Percentiles rank a stretch among this genome's conserved stretches.
These are phyloP conservation scores for Xylaria palmicola DNA, from an alignment of 495 filamentous ascomycete species.

Conservation along the genomic window DNA sequence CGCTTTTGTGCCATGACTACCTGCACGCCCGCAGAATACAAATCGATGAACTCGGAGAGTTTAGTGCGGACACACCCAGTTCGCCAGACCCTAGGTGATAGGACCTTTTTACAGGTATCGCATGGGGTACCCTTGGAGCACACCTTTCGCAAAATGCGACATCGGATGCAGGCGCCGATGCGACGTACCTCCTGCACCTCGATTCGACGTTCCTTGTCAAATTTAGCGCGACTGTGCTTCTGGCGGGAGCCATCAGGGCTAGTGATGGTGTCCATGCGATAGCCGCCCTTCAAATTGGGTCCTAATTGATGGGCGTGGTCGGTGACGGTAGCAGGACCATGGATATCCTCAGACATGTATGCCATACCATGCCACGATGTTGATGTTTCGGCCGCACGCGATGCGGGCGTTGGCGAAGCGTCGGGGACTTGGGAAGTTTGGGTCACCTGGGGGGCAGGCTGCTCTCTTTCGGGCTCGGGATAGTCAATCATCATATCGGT, in stretches of 20 bases:
- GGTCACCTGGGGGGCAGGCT: background rate
- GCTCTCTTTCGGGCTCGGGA: constrained; percentile 19
- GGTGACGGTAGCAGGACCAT: constrained; percentile 27
- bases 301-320: constrained; percentile 23
- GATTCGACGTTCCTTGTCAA: constrained; percentile 64
- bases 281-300: constrained; percentile 36
- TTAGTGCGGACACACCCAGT: constrained; percentile 74
- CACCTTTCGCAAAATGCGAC: constrained; percentile 82
- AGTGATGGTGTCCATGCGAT: constrained; percentile 40
- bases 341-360: constrained; percentile 38
- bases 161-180: constrained; percentile 80
- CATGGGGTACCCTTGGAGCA: constrained; percentile 82
- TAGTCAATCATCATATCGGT: constrained; percentile 29
- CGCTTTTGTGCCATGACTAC: constrained; percentile 65
- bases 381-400: background rate
- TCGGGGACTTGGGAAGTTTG: background rate
- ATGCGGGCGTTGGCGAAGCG: constrained; percentile 2
- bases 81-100: constrained; percentile 78
- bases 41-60: constrained; percentile 68
- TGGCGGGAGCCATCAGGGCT: constrained; percentile 33
- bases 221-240: constrained; percentile 59
- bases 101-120: constrained; percentile 72
- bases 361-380: constrained; percentile 45
- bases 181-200: constrained; percentile 82
- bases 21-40: constrained; percentile 71